These are phyloP conservation scores for Mycosphaerella arachidis DNA, from an alignment of 2,329 filamentous ascomycete genomes.

Conservation along the genomic window DNA sequence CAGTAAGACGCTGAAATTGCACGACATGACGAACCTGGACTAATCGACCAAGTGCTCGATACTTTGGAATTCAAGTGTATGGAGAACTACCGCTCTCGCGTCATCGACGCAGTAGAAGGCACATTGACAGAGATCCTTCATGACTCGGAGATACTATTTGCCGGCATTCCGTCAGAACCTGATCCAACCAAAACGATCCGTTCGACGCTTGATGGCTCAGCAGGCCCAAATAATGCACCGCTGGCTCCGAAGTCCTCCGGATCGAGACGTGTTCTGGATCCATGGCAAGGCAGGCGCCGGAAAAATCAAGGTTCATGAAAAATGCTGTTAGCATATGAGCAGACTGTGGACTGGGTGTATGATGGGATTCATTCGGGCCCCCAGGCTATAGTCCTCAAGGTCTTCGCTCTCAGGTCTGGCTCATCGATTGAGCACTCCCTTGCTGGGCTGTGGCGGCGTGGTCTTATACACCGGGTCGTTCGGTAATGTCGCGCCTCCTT, in stretches of 20 bases:
- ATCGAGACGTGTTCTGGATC: not conserved
- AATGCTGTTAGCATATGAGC: too few relatives aligned
- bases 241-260: not conserved
- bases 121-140: not conserved
- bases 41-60: too few relatives aligned
- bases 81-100: not conserved
- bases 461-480: not conserved
- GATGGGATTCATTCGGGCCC: not conserved
- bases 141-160: not conserved
- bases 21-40: too few relatives aligned
- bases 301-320: not conserved
- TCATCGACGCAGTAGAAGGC: not conserved
- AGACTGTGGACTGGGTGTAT: not conserved
- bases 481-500: not conserved
- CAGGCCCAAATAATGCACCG: not conserved
- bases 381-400: not conserved
- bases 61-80: too few relatives aligned
- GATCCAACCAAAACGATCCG: not conserved
- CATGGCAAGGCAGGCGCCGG: not conserved
- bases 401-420: not conserved
- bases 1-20: too few relatives aligned
- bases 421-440: not conserved
- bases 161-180: not conserved
- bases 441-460: not conserved
- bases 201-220: not conserved